These are phyloP conservation scores for Vigna reflexopilosa DNA, from an alignment of 306 rosid species.

Conservation along the genomic window DNA sequence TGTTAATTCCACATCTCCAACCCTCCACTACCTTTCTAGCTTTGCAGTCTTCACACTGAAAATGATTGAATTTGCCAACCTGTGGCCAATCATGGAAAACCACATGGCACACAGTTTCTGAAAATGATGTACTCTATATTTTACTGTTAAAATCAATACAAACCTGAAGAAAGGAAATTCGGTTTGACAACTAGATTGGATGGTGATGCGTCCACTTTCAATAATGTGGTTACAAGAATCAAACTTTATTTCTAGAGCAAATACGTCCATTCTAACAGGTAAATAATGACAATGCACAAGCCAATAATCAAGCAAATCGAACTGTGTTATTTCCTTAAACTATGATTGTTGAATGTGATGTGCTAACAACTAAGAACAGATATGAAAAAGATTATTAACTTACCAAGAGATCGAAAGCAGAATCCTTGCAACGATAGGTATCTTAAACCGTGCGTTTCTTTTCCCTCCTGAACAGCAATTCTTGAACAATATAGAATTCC, in stretches of 20 bases:
- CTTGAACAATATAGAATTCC: slow-evolving; percentile 55
- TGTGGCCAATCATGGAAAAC: slow-evolving; percentile 46
- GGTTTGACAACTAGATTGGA: slow-evolving; percentile 46
- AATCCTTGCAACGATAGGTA: slow-evolving; percentile 50
- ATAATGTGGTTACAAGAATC: slow-evolving; percentile 25
- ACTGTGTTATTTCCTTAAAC: slow-evolving; percentile 9
- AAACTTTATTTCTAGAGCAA: neutral
- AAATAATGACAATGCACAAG: slow-evolving; percentile 14
- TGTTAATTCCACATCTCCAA: slow-evolving; percentile 4
- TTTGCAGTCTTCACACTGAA: slow-evolving; percentile 31
- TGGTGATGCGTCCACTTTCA: slow-evolving; percentile 43
- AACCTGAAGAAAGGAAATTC: slow-evolving; percentile 1
- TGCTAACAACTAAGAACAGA: slow-evolving; percentile 36
- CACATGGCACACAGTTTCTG: slow-evolving; percentile 35
- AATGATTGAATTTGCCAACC: slow-evolving; percentile 38
- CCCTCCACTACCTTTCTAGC: slow-evolving; percentile 13
- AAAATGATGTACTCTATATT: slow-evolving; percentile 16
- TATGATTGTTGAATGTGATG: slow-evolving; percentile 26
- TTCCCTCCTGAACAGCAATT: slow-evolving; percentile 53
- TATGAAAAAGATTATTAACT: slow-evolving; percentile 47
- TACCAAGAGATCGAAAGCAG: slow-evolving; percentile 82
- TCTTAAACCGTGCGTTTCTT: slow-evolving; percentile 50
- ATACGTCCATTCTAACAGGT: slow-evolving; percentile 32
- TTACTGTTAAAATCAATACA: slow-evolving; percentile 30
- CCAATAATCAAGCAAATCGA: slow-evolving; percentile 31